Percentiles rank a stretch among this genome's conserved stretches.
Conservation (phyloP, 192 early-diverging fungal species). For the Lobosporangium transversale region DNA sequence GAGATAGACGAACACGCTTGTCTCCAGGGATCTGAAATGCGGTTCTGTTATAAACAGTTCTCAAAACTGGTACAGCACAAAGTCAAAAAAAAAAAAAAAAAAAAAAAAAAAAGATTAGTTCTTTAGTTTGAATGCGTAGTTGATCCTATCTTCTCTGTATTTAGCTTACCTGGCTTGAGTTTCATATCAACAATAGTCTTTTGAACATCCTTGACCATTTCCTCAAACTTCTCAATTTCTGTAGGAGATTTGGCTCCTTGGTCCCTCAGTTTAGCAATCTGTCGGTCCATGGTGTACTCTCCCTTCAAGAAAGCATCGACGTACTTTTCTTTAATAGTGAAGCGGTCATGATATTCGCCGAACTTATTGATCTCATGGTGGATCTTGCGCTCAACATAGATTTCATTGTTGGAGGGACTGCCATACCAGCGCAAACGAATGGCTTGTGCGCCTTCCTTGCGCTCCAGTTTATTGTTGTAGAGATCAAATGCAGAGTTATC, state of each 20-base stretch:
- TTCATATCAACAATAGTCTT: slow-evolving; percentile 70
- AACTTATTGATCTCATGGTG: slow-evolving; percentile 72
- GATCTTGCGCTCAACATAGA: slow-evolving; percentile 79
- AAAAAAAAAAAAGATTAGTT: no score
- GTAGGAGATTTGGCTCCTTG: slow-evolving; percentile 75
- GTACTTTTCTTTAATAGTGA: slow-evolving; percentile 93
- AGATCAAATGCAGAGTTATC: slow-evolving; percentile 91
- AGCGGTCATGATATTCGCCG: slow-evolving; percentile 91
- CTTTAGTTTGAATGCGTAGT: slow-evolving; percentile 1
- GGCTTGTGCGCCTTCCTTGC: slow-evolving; percentile 87
- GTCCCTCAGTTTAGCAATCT: slow-evolving; percentile 80
- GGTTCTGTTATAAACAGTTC: slow-evolving; percentile 96
- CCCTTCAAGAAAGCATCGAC: slow-evolving; percentile 89
- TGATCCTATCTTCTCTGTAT: neutral
- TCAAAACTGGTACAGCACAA: slow-evolving; percentile 61
- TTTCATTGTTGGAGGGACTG: slow-evolving; percentile 74
- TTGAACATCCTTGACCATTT: slow-evolving; percentile 79
- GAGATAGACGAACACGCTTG: slow-evolving; percentile 88
- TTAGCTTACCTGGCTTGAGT: slow-evolving; percentile 62
- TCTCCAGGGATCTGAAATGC: slow-evolving; percentile 99
- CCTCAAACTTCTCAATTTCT: slow-evolving; percentile 77
- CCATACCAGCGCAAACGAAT: slow-evolving; percentile 97
- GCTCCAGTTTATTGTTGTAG: slow-evolving; percentile 88
- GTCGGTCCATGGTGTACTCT: slow-evolving; percentile 74
- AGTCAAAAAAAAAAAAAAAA: neutral